phyloP scores from a whole-genome alignment of 306 rosid genomes.

The Malus domestica region DNA sequence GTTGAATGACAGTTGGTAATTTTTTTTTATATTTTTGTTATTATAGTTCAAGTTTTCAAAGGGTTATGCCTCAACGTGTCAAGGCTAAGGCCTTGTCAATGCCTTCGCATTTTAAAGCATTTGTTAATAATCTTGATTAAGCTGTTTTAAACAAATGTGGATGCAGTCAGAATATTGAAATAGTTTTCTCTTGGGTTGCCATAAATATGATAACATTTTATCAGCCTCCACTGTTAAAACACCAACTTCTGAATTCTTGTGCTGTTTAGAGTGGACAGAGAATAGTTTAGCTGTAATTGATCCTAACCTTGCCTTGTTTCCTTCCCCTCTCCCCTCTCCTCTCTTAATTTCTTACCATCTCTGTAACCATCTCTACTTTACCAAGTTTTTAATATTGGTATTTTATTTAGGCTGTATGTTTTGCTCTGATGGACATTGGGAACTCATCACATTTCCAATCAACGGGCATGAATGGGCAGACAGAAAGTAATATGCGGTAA shows the following conservation, averaged over 20 bases:
- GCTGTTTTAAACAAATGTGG: neutral
- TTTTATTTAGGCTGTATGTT: conserved; percentile 61
- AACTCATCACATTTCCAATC: conserved; percentile 36
- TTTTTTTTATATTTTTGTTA: no score
- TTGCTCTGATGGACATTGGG: conserved; percentile 49
- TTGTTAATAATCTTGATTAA: neutral
- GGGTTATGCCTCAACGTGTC: no score
- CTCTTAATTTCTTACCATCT: neutral
- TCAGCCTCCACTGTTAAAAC: neutral
- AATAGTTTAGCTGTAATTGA: neutral
- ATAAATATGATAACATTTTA: no score
- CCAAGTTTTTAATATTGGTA: neutral
- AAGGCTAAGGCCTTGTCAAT: no score
- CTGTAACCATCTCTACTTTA: neutral
- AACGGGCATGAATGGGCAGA: conserved; percentile 34
- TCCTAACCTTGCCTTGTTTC: neutral
- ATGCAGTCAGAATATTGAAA: neutral
- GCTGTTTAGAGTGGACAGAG: neutral
- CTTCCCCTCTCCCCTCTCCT: neutral
- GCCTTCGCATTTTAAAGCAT: no score
- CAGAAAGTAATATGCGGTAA: conserved; percentile 66
- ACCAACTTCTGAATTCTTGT: neutral
- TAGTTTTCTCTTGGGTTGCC: neutral
- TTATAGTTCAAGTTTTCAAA: no score
- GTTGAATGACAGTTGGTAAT: no score